phyloP scores from a whole-genome alignment of 768 basidiomycete genomes.

The Gloeostereum incarnatum region DNA sequence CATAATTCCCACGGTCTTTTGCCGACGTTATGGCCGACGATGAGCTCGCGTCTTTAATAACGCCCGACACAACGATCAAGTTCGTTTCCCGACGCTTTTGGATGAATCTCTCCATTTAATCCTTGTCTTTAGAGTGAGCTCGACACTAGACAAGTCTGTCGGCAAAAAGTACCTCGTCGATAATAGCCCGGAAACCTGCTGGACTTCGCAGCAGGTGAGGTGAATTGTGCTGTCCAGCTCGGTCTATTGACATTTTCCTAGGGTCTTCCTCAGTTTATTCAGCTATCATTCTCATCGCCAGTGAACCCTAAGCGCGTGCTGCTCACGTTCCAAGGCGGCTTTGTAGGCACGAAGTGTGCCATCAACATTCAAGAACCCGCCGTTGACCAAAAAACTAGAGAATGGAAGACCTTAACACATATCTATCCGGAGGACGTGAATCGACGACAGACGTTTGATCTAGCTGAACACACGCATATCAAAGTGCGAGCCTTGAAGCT shows the following conservation, averaged over 20 bases:
- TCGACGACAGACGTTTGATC: constrained; percentile 56
- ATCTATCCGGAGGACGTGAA: constrained; percentile 81
- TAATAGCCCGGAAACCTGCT: constrained; percentile 69
- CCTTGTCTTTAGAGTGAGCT: constrained; percentile 60
- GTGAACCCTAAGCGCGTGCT: constrained; percentile 48
- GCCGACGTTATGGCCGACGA: no score
- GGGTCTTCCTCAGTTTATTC: constrained; percentile 74
- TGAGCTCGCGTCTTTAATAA: constrained; percentile 28
- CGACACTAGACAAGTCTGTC: constrained; percentile 64
- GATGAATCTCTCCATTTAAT: constrained; percentile 7
- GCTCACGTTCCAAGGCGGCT: constrained; percentile 81
- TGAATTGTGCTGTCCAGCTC: neutral
- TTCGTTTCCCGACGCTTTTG: constrained; percentile 15
- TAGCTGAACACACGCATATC: constrained; percentile 19
- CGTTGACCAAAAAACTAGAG: constrained; percentile 16
- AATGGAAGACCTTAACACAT: constrained; percentile 42
- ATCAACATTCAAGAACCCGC: constrained; percentile 28
- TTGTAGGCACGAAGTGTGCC: constrained; percentile 62
- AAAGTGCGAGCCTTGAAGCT: constrained; percentile 39
- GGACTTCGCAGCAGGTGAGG: constrained; percentile 71
- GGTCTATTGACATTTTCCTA: constrained; percentile 16
- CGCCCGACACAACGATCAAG: constrained; percentile 41
- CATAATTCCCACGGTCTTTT: no score
- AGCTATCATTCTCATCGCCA: constrained; percentile 43
- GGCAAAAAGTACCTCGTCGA: constrained; percentile 67